These are phyloP conservation scores for Aspergillus sp. DNA, from an alignment of 2,329 filamentous ascomycete genomes.

Conservation along the genomic window DNA sequence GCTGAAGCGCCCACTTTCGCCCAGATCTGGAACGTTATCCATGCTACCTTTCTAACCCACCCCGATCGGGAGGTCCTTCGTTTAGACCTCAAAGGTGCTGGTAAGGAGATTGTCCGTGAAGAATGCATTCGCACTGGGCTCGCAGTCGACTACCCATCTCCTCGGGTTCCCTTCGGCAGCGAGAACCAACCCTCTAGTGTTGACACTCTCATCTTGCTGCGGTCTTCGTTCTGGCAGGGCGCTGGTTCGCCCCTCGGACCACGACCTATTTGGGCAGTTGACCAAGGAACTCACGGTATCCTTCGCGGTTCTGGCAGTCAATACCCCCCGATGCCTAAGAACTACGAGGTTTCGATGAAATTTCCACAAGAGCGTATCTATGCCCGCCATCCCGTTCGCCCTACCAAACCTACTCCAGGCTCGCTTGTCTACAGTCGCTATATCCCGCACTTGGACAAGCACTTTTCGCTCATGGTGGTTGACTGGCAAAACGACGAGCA, in stretches of 20 bases:
- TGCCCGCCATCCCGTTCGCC: conserved; percentile 68
- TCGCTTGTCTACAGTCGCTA: conserved; percentile 75
- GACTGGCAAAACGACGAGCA: conserved; percentile 66
- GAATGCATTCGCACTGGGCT: conserved; percentile 41
- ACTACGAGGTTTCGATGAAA: conserved; percentile 39
- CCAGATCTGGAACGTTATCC: conserved; percentile 42
- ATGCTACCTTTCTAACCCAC: conserved; percentile 35
- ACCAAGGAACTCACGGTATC: conserved; percentile 35
- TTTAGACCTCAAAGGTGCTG: conserved; percentile 30
- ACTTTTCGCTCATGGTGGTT: conserved; percentile 74
- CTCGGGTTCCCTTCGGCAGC: conserved; percentile 21
- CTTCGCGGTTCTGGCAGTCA: conserved; percentile 24
- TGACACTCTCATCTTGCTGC: conserved; percentile 48
- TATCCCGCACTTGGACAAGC: conserved; percentile 72
- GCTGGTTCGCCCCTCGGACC: conserved; percentile 67
- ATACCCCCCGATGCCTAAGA: conserved; percentile 40
- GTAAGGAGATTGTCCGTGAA: conserved; percentile 40
- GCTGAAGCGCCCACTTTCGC: conserved; percentile 29
- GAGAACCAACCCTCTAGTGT: conserved; percentile 18
- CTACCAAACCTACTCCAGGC: conserved; percentile 69
- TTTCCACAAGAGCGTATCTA: conserved; percentile 53
- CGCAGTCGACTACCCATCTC: conserved; percentile 23
- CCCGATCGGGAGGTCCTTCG: conserved; percentile 35
- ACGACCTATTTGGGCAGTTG: conserved; percentile 61
- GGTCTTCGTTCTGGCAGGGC: conserved; percentile 67